phyloP scores from a whole-genome alignment of 208 protist species.

The Leishmania martiniquensis region DNA sequence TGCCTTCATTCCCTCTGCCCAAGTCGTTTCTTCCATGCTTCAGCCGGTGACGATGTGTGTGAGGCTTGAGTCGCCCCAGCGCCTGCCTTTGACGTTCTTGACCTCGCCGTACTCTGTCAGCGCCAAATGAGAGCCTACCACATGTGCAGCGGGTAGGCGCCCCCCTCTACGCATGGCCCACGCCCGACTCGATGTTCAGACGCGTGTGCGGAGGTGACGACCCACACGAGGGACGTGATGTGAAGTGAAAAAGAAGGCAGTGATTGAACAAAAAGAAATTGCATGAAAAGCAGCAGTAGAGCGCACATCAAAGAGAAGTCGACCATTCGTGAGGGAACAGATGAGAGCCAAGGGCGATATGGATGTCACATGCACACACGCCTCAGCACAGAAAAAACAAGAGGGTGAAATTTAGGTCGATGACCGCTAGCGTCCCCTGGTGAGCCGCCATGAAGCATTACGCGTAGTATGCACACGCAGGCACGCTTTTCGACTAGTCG shows the following conservation, averaged over 20 bases:
- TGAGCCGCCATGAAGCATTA: not conserved
- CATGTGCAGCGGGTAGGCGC: not conserved
- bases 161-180: not conserved
- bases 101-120: not conserved
- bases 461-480: not conserved
- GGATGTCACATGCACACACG: not conserved
- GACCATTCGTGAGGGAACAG: too few species aligned
- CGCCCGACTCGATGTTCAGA: not conserved
- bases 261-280: not conserved
- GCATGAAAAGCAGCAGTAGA: not conserved
- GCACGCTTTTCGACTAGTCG: too few species aligned
- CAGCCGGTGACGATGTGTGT: not conserved
- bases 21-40: not conserved
- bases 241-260: not conserved
- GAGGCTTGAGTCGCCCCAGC: not conserved
- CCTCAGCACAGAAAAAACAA: not conserved
- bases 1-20: not conserved
- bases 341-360: not conserved
- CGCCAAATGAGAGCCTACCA: not conserved
- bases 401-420: not conserved
- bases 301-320: not conserved
- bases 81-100: not conserved
- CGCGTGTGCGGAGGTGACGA: not conserved
- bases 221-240: not conserved
- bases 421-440: too few species aligned